Evolutionary conservation across 73 alveolate genomes (phyloP).

Genomic region (Symbiodinium natans): DNA sequence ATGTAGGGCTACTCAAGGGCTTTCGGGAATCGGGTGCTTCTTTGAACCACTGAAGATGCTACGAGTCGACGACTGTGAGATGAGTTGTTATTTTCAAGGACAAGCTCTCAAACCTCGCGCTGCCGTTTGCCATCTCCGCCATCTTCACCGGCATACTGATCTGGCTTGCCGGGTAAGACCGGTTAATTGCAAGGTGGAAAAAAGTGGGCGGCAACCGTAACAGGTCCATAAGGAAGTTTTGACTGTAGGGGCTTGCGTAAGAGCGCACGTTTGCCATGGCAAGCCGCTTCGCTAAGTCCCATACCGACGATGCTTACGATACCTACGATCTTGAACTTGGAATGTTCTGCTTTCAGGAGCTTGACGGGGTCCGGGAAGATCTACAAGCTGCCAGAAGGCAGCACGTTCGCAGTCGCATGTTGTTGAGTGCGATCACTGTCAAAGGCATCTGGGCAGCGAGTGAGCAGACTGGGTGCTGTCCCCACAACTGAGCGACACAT

Average conservation of each 20-base stretch:
- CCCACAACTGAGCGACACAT: too few relatives aligned
- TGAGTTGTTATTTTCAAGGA: conserved; percentile 22
- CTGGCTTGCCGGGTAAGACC: conserved; percentile 62
- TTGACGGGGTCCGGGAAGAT: background rate
- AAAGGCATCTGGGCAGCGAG: too few relatives aligned
- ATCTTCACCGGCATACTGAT: conserved; percentile 80
- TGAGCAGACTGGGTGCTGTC: too few relatives aligned
- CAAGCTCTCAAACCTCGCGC: conserved; percentile 66
- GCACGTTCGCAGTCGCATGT: too few relatives aligned
- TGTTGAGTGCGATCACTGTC: too few relatives aligned
- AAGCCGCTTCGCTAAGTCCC: too few relatives aligned
- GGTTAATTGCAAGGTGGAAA: background rate
- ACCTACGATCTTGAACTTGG: too few relatives aligned
- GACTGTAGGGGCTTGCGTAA: too few relatives aligned
- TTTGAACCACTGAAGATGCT: background rate
- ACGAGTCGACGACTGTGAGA: background rate
- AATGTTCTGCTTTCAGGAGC: background rate
- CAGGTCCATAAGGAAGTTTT: too few relatives aligned
- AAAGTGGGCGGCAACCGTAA: too few relatives aligned
- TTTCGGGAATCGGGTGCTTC: background rate
- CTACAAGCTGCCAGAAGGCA: background rate
- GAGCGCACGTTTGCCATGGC: too few relatives aligned
- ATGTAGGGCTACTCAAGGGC: background rate
- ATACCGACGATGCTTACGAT: too few relatives aligned
- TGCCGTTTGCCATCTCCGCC: conserved; percentile 81